phyloP scores from a whole-genome alignment of 257 asterid species.

The Sherardia arvensis region DNA sequence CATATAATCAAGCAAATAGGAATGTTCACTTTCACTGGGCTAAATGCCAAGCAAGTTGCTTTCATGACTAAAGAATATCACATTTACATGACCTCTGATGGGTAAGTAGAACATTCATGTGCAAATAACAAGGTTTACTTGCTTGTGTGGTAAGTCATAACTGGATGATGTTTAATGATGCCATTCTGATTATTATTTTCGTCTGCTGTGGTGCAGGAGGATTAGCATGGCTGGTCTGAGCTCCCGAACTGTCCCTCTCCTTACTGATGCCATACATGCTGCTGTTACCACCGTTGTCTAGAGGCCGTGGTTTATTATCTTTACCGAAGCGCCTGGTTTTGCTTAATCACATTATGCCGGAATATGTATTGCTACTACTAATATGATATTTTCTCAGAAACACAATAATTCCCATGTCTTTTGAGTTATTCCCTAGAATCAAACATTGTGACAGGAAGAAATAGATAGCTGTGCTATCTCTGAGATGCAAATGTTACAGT shows the following conservation, averaged over 20 bases:
- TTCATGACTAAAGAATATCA: constrained; percentile 77
- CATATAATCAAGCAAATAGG: constrained; percentile 80
- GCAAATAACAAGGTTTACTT: background rate
- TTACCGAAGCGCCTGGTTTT: background rate
- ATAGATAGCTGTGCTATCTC: background rate
- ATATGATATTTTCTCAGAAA: background rate
- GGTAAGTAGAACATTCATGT: constrained; percentile 29
- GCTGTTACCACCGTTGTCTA: constrained; percentile 47
- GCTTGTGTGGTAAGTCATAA: no score
- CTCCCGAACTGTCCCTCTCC: constrained; percentile 61
- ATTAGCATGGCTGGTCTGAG: constrained; percentile 93
- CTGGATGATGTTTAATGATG: no score
- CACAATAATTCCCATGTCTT: background rate
- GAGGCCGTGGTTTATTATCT: constrained; percentile 3
- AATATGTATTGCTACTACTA: background rate
- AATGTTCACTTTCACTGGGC: constrained; percentile 78
- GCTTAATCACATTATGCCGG: background rate
- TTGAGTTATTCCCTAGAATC: background rate
- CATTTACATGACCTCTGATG: constrained; percentile 86
- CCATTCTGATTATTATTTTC: background rate
- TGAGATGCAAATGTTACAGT: background rate
- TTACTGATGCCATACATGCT: constrained; percentile 73
- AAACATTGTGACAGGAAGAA: background rate
- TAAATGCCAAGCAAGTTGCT: constrained; percentile 55
- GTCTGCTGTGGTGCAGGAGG: constrained; percentile 41